These are phyloP conservation scores for Kurtzmaniella natalensis DNA, from an alignment of 1,139 yeast species.

Conservation along the genomic window DNA sequence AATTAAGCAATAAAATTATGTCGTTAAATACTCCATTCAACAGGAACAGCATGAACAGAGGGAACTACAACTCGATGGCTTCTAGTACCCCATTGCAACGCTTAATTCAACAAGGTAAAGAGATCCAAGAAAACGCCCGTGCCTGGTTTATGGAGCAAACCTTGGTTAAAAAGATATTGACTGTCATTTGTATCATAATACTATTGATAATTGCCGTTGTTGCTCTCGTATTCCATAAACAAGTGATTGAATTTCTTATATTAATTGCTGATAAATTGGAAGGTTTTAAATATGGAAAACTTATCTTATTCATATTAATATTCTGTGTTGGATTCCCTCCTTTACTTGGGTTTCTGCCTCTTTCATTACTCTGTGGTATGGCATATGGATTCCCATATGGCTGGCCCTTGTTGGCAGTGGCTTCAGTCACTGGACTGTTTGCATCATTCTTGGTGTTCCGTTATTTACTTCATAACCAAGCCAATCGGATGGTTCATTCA, in stretches of 20 bases:
- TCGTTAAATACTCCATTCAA: too few relatives aligned
- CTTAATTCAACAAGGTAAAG: neutral
- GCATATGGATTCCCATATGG: slow-evolving; percentile 79
- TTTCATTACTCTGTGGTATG: slow-evolving; percentile 72
- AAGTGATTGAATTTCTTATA: slow-evolving; percentile 40
- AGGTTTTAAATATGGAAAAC: slow-evolving; percentile 45
- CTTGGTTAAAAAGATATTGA: slow-evolving; percentile 11
- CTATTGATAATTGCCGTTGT: slow-evolving; percentile 21
- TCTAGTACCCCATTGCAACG: too few relatives aligned
- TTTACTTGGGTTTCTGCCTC: slow-evolving; percentile 71
- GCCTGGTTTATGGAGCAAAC: slow-evolving; percentile 22
- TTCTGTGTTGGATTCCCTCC: slow-evolving; percentile 74
- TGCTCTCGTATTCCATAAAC: slow-evolving; percentile 45
- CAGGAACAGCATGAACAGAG: too few relatives aligned
- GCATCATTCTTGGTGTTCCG: slow-evolving; percentile 67
- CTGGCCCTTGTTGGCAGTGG: slow-evolving; percentile 69
- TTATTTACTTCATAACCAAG: slow-evolving; percentile 52
- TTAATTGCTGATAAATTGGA: slow-evolving; percentile 44
- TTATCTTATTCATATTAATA: slow-evolving; percentile 45
- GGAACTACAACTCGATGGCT: too few relatives aligned
- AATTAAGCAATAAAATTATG: too few relatives aligned
- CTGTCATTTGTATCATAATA: slow-evolving; percentile 12
- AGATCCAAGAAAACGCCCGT: neutral
- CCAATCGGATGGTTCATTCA: slow-evolving; percentile 41
- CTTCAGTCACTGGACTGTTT: slow-evolving; percentile 71